phyloP scores from a whole-genome alignment of 2,329 filamentous ascomycete genomes.

The Fusarium pseudonygamai region DNA sequence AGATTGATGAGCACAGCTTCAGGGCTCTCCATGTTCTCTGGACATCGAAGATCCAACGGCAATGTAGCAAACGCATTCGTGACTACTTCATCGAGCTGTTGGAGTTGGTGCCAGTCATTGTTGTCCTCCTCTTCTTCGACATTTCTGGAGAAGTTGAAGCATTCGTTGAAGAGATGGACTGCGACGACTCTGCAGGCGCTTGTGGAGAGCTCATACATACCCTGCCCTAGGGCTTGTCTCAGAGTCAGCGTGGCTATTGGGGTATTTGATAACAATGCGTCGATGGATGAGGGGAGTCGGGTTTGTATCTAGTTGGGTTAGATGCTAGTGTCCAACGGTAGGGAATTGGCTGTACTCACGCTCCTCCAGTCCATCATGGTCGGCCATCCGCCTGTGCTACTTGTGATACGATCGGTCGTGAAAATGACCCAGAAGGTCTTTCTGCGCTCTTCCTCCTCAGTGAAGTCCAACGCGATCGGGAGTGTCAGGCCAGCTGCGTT shows the following conservation, averaged over 20 bases:
- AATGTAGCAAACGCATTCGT: slow-evolving; percentile 27
- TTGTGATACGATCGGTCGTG: slow-evolving; percentile 80
- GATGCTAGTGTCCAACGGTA: fast-evolving
- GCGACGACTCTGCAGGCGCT: slow-evolving; percentile 32
- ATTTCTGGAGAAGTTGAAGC: slow-evolving; percentile 31
- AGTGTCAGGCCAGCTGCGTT: slow-evolving; percentile 23
- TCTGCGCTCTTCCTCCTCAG: slow-evolving; percentile 74
- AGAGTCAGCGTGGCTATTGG: slow-evolving; percentile 46
- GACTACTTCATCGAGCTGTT: slow-evolving; percentile 7
- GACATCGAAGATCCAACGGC: slow-evolving; percentile 11
- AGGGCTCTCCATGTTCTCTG: slow-evolving; percentile 23
- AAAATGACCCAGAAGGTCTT: slow-evolving; percentile 85
- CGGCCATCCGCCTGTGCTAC: slow-evolving; percentile 89
- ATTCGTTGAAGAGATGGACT: slow-evolving; percentile 32
- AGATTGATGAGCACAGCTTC: slow-evolving; percentile 32
- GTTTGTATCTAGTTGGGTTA: slow-evolving; percentile 5
- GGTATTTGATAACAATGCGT: slow-evolving; percentile 4
- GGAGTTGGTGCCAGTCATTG: slow-evolving; percentile 19
- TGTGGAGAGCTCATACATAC: slow-evolving; percentile 32
- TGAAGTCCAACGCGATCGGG: slow-evolving; percentile 77
- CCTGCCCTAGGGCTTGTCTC: slow-evolving; percentile 23
- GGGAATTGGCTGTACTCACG: background rate
- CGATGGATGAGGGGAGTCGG: background rate
- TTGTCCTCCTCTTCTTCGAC: slow-evolving; percentile 20
- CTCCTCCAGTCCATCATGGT: slow-evolving; percentile 70